Percentiles rank a stretch among this genome's conserved stretches.
phyloP scores from a whole-genome alignment of 2,329 filamentous ascomycete genomes.

The Penicillium sp. region DNA sequence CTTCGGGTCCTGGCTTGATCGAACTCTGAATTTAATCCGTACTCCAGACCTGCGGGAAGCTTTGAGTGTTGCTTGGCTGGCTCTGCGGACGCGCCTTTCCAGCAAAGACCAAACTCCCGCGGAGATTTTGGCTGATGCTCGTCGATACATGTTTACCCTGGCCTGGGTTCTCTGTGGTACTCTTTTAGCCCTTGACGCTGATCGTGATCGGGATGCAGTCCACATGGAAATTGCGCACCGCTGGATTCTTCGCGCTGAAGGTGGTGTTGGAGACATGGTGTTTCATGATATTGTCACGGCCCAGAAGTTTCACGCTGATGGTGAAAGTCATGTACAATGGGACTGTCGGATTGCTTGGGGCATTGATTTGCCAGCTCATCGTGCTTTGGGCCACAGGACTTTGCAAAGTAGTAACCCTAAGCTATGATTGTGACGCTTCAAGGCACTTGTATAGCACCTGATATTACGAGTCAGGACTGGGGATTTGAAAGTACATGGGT shows the following conservation, averaged over 20 bases:
- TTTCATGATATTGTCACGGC: conserved; percentile 21
- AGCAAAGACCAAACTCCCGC: conserved; percentile 11
- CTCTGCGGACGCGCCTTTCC: conserved; percentile 13
- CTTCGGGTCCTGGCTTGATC: conserved; percentile 41
- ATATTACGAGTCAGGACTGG: too few relatives aligned
- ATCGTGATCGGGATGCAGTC: conserved; percentile 29
- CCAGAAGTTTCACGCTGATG: background rate
- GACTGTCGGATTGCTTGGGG: conserved; percentile 23
- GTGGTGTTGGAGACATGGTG: conserved; percentile 27
- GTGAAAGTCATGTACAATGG: conserved; percentile 18
- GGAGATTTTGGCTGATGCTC: conserved; percentile 26
- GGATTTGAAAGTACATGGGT: too few relatives aligned
- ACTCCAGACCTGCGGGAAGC: conserved; percentile 2
- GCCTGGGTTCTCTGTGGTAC: conserved; percentile 33
- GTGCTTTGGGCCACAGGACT: conserved; percentile 20
- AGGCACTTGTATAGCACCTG: too few relatives aligned
- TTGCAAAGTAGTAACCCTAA: conserved; percentile 15
- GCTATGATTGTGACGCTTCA: conserved; percentile 5
- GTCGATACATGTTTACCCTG: conserved; percentile 34
- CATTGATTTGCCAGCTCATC: conserved; percentile 14
- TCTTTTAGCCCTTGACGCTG: conserved; percentile 38
- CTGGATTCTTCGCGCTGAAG: conserved; percentile 32
- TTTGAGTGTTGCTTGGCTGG: conserved; percentile 16
- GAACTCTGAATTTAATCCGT: conserved; percentile 23
- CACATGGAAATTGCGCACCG: conserved; percentile 34